Conservation (phyloP, 768 basidiomycete genomes). For the Cyathus striatus region DNA sequence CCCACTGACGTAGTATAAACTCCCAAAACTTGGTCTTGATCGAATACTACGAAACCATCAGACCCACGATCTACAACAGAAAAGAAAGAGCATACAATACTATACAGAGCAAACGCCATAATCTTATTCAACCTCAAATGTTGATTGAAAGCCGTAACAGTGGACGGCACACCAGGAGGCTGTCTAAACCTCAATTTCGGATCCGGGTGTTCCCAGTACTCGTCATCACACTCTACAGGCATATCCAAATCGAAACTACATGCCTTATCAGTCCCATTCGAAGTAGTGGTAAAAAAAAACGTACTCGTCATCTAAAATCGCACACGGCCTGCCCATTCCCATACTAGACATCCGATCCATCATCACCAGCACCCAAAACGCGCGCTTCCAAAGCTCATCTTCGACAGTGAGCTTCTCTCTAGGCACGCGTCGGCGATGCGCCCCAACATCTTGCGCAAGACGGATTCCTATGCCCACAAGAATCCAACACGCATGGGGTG, state of each 20-base stretch:
- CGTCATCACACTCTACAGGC: conserved; percentile 52
- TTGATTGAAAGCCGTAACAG: conserved; percentile 44
- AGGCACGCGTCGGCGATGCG: conserved; percentile 38
- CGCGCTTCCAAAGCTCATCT: conserved; percentile 65
- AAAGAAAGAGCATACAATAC: background rate
- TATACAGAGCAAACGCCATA: conserved; percentile 11
- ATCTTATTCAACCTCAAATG: conserved; percentile 50
- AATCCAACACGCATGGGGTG: conserved; percentile 54
- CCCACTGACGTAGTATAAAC: background rate
- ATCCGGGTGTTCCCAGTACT: conserved; percentile 58
- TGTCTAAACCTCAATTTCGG: conserved; percentile 54
- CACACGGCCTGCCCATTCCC: conserved; percentile 57
- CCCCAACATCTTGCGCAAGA: conserved; percentile 65
- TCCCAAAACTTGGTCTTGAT: background rate
- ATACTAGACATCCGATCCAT: conserved; percentile 38
- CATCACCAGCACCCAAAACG: conserved; percentile 48
- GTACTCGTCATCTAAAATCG: conserved; percentile 68
- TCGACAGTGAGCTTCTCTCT: conserved; percentile 33
- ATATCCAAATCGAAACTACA: conserved; percentile 63
- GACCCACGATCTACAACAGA: background rate
- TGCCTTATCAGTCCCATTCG: background rate
- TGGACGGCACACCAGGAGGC: conserved; percentile 48
- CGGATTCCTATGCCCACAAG: conserved; percentile 59
- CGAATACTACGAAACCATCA: background rate
- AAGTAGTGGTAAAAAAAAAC: conserved; percentile 10